Evolutionary conservation across 176 grass and related monocot species (phyloP), one percentile per base, ranked within the genome.

Genomic region (Triticum turgidum): DNA sequence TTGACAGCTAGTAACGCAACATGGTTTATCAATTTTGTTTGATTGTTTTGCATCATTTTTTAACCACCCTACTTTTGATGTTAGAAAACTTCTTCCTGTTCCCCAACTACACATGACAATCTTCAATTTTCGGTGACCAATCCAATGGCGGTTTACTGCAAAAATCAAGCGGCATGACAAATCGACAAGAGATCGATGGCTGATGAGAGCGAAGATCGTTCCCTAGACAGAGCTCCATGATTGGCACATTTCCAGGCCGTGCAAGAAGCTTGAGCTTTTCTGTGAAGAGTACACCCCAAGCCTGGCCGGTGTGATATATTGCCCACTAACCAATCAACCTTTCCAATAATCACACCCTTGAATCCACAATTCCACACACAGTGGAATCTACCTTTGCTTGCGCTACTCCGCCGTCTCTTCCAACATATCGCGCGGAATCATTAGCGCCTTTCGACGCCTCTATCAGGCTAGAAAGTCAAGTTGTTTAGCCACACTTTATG

Each of bases 241-340:
- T 73, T 76, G 61, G 77, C 38, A 89, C 83, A 89, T 75, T 82
- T 73, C 41, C 15, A 42, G 18, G 39, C 8, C 79, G 82, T 71
- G 64, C 52, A 85, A 76, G 52, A 72, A 84, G 56, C 52, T 25
- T 78, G 42, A 32, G 11, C 17, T 33, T 89, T 80, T 35, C 15
- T 41, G 22, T 54, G 79, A 86, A 78, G 79, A 86, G 89, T 90
- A 22, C 1, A 13, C 66, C 41, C 12, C 34, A 90, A 86, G 80
- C 32, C 83, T 89, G 32, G 73, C 52, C 33, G 73, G 73, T 83
- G 56, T 73, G 73, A 73, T 73, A 32, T 86, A 32, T 86, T 90
- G 84, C 65, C 65, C 89, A 66, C 80, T 90, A 90, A 33, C 79
- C 39, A 90, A 86, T 86, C 88, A 73, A 82, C 18, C 65, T 14